Evolutionary conservation across 1,284 basidiomycete species (phyloP).

Genomic region (Pseudozyma thailandica): DNA sequence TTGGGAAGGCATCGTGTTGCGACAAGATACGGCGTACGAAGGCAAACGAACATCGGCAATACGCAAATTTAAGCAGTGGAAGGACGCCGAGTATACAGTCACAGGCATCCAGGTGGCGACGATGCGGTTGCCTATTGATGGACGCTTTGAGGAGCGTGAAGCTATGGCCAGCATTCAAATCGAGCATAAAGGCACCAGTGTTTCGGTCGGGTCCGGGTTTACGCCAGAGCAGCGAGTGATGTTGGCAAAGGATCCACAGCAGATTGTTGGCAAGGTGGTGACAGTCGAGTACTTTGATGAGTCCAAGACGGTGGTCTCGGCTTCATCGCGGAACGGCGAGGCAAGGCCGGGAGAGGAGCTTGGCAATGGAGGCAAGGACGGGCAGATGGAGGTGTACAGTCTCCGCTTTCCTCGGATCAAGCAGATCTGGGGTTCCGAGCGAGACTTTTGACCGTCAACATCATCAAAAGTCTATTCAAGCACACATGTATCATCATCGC

Average conservation of each 20-base stretch:
- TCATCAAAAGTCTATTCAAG: too few species aligned
- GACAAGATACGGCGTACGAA: constrained; percentile 48
- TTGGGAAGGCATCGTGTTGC: constrained; percentile 58
- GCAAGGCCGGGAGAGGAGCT: not conserved
- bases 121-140: constrained; percentile 54
- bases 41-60: constrained; percentile 50
- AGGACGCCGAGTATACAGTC: constrained; percentile 56
- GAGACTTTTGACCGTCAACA: constrained; percentile 25
- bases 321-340: constrained; percentile 5
- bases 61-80: constrained; percentile 53
- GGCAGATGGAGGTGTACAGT: constrained; percentile 20
- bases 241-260: constrained; percentile 41
- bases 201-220: constrained; percentile 55
- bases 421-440: constrained; percentile 39
- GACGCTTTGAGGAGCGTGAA: constrained; percentile 33
- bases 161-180: constrained; percentile 49
- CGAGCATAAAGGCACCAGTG: constrained; percentile 39
- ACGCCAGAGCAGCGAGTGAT: constrained; percentile 44
- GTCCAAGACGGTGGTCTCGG: constrained; percentile 11
- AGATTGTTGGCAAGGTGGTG: constrained; percentile 48
- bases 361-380: not conserved
- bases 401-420: constrained; percentile 59
- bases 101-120: constrained; percentile 26
- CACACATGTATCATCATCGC: not conserved
- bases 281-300: constrained; percentile 57